phyloP scores from a whole-genome alignment of 1,284 basidiomycete species.

The Cryptococcus depauperatus region DNA sequence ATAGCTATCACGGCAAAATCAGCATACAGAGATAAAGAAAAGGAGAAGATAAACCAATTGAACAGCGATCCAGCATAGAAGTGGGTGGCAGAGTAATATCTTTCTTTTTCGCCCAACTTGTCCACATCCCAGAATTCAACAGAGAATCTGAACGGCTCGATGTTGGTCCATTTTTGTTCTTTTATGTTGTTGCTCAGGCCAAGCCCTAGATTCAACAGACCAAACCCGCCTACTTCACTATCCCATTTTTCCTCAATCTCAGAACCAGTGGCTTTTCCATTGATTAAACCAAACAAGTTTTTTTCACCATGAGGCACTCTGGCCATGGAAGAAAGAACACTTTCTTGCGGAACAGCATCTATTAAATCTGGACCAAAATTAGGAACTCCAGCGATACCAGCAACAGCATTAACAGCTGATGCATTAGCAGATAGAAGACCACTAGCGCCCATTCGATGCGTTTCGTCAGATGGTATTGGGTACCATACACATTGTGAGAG shows the following conservation, averaged over 20 bases:
- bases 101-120: slow-evolving; percentile 69
- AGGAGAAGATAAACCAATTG: slow-evolving; percentile 16
- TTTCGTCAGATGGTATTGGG: slow-evolving; percentile 66
- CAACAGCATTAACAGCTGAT: not conserved
- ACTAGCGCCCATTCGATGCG: slow-evolving; percentile 68
- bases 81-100: slow-evolving; percentile 50
- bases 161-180: slow-evolving; percentile 37
- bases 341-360: slow-evolving; percentile 45
- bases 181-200: slow-evolving; percentile 1
- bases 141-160: slow-evolving; percentile 64
- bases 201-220: slow-evolving; percentile 7
- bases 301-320: slow-evolving; percentile 40
- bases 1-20: slow-evolving; percentile 51
- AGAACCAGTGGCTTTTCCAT: slow-evolving; percentile 21
- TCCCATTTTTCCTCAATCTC: slow-evolving; percentile 32
- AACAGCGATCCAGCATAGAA: slow-evolving; percentile 46
- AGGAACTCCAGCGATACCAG: slow-evolving; percentile 24
- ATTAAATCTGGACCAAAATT: slow-evolving; percentile 34
- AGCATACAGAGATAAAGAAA: not conserved
- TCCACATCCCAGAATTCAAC: slow-evolving; percentile 89
- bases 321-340: no score
- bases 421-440: slow-evolving; percentile 43
- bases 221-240: slow-evolving; percentile 14
- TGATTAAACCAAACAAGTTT: slow-evolving; percentile 45
- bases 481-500: slow-evolving; percentile 49